A percentile compares a stretch with the other conserved stretches of the same genome.
Conservation (phyloP, 768 basidiomycete species). For the Podaxis sp. region DNA sequence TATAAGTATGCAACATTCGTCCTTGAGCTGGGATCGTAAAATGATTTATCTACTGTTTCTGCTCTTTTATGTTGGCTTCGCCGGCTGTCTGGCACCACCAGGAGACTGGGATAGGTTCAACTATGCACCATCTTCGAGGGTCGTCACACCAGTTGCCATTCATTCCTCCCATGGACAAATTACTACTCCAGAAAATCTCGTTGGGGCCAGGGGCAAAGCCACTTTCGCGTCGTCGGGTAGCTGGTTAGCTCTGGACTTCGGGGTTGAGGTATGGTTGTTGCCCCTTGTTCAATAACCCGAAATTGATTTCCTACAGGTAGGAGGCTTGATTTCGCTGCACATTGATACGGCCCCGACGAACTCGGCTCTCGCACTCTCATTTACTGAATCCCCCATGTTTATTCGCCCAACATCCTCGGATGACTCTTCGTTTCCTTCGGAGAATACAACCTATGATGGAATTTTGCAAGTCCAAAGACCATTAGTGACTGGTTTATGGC, state of each 20-base stretch:
- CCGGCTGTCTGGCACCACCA: constrained; percentile 32
- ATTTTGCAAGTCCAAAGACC: constrained; percentile 42
- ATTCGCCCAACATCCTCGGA: constrained; percentile 53
- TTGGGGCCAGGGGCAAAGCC: constrained; percentile 34
- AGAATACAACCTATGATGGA: constrained; percentile 40
- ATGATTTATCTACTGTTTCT: not conserved
- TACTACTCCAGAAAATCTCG: constrained; percentile 29
- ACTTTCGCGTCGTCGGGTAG: constrained; percentile 40
- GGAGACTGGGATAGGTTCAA: constrained; percentile 58
- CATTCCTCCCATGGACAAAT: constrained; percentile 38
- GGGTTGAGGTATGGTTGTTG: constrained; percentile 41
- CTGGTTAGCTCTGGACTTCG: constrained; percentile 56
- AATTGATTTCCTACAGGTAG: constrained; percentile 37
- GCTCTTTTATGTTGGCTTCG: not conserved
- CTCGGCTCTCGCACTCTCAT: constrained; percentile 48
- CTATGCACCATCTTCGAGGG: constrained; percentile 45
- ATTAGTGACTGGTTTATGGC: constrained; percentile 39
- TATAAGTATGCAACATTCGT: not conserved
- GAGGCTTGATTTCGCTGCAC: constrained; percentile 51
- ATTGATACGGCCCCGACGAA: constrained; percentile 32
- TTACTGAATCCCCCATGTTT: constrained; percentile 58
- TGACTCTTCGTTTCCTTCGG: constrained; percentile 50
- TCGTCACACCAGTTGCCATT: constrained; percentile 43
- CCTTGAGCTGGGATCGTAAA: not conserved
- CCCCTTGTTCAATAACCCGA: not conserved